Evolutionary conservation across 2,329 filamentous ascomycete genomes (phyloP).

Genomic region (Eurotiales sp.): DNA sequence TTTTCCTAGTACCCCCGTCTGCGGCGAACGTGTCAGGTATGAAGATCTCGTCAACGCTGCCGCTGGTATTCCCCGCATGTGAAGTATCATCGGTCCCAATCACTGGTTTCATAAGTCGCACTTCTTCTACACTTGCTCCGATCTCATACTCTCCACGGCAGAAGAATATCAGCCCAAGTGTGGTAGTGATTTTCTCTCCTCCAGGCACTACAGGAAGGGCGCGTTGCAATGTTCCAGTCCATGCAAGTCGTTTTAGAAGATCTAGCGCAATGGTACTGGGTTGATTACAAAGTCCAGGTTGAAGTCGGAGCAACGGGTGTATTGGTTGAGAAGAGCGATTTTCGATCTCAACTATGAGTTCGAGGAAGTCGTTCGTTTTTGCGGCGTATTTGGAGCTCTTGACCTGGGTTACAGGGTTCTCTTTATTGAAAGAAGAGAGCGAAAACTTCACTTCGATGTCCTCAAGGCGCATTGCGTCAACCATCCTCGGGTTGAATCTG

Average conservation of each 20-base stretch:
- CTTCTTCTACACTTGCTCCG: conserved; percentile 76
- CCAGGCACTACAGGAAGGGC: conserved; percentile 61
- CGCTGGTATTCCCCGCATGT: conserved; percentile 7
- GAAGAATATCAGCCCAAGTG: conserved; percentile 68
- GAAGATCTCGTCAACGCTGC: conserved; percentile 22
- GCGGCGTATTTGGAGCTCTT: conserved; percentile 47
- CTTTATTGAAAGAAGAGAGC: conserved; percentile 23
- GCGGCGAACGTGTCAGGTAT: conserved; percentile 38
- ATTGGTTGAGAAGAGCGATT: conserved; percentile 70
- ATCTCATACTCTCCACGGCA: conserved; percentile 81
- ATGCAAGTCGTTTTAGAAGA: conserved; percentile 74
- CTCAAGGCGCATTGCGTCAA: conserved; percentile 76
- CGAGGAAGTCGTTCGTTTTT: conserved; percentile 61
- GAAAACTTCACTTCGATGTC: conserved; percentile 65
- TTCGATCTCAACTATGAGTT: conserved; percentile 65
- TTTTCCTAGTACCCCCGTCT: conserved; percentile 33
- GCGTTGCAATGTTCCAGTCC: conserved; percentile 80
- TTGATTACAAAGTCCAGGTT: conserved; percentile 72
- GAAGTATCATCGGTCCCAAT: conserved; percentile 2
- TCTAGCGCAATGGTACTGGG: conserved; percentile 71
- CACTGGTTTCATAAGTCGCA: conserved; percentile 46
- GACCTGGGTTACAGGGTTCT: conserved; percentile 32
- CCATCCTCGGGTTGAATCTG: conserved; percentile 70
- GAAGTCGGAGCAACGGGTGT: conserved; percentile 67
- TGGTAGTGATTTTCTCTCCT: conserved; percentile 57